Evolutionary conservation across 2,329 filamentous ascomycete species (phyloP).

Genomic region (Aspergillus nomiae): DNA sequence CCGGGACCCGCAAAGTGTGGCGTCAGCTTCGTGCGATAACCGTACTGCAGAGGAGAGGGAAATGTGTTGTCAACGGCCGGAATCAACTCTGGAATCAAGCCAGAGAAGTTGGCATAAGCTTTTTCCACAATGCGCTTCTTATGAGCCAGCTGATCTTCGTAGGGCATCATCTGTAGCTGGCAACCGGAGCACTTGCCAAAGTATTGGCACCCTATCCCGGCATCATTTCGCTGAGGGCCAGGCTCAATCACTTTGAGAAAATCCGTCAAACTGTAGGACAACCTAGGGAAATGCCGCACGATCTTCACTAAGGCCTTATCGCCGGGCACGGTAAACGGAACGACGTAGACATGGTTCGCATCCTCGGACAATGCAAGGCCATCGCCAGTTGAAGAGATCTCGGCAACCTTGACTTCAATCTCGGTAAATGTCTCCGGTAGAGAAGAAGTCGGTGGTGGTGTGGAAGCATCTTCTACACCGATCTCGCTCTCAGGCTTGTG

Average conservation of each 20-base stretch:
- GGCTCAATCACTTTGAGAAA: slow-evolving; percentile 76
- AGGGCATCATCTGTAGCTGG: slow-evolving; percentile 96
- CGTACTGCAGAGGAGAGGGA: slow-evolving; percentile 85
- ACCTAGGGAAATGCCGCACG: slow-evolving; percentile 66
- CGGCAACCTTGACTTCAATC: slow-evolving; percentile 77
- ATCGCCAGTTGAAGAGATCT: slow-evolving; percentile 89
- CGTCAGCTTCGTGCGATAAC: slow-evolving; percentile 94
- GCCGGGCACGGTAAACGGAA: slow-evolving; percentile 86
- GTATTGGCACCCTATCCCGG: slow-evolving; percentile 78
- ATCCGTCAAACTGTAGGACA: slow-evolving; percentile 76
- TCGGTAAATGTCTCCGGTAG: slow-evolving; percentile 71
- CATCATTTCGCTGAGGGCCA: slow-evolving; percentile 74
- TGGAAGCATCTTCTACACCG: slow-evolving; percentile 29
- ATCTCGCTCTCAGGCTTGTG: slow-evolving; percentile 26
- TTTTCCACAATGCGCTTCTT: slow-evolving; percentile 88
- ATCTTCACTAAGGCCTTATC: slow-evolving; percentile 79
- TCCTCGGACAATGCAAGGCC: slow-evolving; percentile 74
- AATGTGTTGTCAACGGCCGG: slow-evolving; percentile 82
- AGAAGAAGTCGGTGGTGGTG: slow-evolving; percentile 18
- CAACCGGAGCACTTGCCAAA: slow-evolving; percentile 87
- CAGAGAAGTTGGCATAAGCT: slow-evolving; percentile 88
- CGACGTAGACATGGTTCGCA: slow-evolving; percentile 73
- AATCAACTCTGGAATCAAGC: slow-evolving; percentile 72
- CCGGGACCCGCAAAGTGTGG: slow-evolving; percentile 89
- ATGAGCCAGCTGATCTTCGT: slow-evolving; percentile 78